Base-by-base conservation (phyloP, 495 filamentous ascomycete species). In the Tuber magnatum region DNA sequence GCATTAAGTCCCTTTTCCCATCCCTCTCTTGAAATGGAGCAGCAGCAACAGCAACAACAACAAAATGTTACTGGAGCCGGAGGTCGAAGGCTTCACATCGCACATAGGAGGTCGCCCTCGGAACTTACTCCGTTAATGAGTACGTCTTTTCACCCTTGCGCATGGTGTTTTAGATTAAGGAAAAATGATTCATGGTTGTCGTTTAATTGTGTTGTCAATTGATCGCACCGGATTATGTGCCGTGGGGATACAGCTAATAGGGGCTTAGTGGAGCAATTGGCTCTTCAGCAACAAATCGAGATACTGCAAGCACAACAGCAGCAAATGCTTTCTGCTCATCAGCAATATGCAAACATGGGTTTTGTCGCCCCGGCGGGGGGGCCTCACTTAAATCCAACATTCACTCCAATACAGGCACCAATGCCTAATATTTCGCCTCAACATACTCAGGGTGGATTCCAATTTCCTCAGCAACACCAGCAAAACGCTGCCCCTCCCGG, bases 81-180 rank as follows among this genome's bases (percentile, higher is more conserved):
- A 75, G 94, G 94, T 80, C 94, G 95, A 82, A 91, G 94, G 84
- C 89, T 98, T 80, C 94, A 98, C 86, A 97, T 99, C 83, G 95
- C 96, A 82, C 95, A 99, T 85, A 91, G 95, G 82, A 89, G 95
- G 84, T 98, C 94, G 85, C 95, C 95, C 70, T 98, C 96, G 77
- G 96, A 98, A 88, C 87, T 99, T 82, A 99, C 95, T 69, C 96
- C 96, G 76, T 86, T 99, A 84, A 97, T 98, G 92, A 97, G 96
- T 94, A 94, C 88, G 94, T 92, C 80, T 81, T 84, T 74, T 83
- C 14, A n/a, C n/a, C 28, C 51, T 14, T 65, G 28, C 14, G 12
- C 28, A 35, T 65, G 18, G 61, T 73, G 39, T 71, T 73, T 69
- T 76, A 48, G 73, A 46, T 68, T 43, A 70, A 51, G 77, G 16